phyloP scores from a whole-genome alignment of 2,329 filamentous ascomycete species.

The Phaeosphaeriaceae sp. region DNA sequence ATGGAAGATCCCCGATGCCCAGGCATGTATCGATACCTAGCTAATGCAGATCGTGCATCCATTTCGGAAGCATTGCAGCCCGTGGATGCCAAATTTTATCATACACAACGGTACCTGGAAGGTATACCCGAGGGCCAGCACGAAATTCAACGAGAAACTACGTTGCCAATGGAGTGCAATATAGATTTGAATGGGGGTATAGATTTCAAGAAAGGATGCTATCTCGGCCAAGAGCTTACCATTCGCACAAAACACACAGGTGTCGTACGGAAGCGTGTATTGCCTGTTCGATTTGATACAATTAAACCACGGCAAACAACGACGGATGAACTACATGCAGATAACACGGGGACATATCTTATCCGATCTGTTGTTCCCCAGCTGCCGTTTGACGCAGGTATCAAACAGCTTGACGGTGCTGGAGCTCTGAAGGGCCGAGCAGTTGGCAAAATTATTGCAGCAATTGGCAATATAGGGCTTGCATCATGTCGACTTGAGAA shows the following conservation, averaged over 20 bases:
- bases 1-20: constrained; percentile 33
- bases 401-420: constrained; percentile 58
- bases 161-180: constrained; percentile 87
- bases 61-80: constrained; percentile 8
- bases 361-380: constrained; percentile 46
- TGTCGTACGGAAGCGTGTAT: constrained; percentile 86
- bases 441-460: constrained; percentile 79
- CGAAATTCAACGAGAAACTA: constrained; percentile 74
- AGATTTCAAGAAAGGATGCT: constrained; percentile 95
- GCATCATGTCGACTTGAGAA: constrained; percentile 85
- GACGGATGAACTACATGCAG: not conserved
- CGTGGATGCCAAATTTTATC: constrained; percentile 63
- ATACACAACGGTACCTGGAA: constrained; percentile 74
- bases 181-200: constrained; percentile 85
- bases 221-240: constrained; percentile 94
- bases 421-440: constrained; percentile 62
- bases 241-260: constrained; percentile 95
- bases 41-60: not conserved
- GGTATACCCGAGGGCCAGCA: constrained; percentile 85
- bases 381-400: constrained; percentile 57
- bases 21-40: constrained; percentile 13
- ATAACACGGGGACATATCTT: constrained; percentile 39
- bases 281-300: constrained; percentile 77
- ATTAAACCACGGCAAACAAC: constrained; percentile 4
- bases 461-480: constrained; percentile 84